Evolutionary conservation across 2,329 filamentous ascomycete genomes (phyloP), one percentile per base, ranked within the genome.

Genomic region (Blumeriella jaapii): DNA sequence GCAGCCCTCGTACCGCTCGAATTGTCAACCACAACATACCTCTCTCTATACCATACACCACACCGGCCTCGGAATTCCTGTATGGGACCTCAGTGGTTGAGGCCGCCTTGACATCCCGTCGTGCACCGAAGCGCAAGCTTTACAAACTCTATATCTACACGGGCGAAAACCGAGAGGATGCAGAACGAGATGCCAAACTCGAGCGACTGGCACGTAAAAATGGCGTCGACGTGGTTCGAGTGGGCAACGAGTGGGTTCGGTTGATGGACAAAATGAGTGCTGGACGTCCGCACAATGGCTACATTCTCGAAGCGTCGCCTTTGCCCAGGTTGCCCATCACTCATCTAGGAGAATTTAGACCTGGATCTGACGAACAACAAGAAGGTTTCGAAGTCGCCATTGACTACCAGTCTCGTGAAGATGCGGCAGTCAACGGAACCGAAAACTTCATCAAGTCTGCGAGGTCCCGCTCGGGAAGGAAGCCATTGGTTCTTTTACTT

Each of bases 41-140:
- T 6, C 23, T 57, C 12, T 48, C 53, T 5, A 66, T 82, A 12
- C 73, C 75, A 1, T 78, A 89, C 54, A 85, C 83, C 0, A 93
- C 85, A 1, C 81, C 89, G 0, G 83, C 84, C 4, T 94, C 87
- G 0, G 81, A 94, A 42, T 96, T 95, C 49, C 65, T 98, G 2
- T 96, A 93, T 54, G 91, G 91, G 5, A 73, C 71, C 28, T 82
- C 81, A 2, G 76, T 83, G 2, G 84, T 96, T 14, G 69, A 81
- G 43, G 82, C 87, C 13, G 87, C 86, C 0, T 63, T 98, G 13
- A 74, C 69, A 46, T 71, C 73, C 28, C 38, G 29, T 26, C 40
- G 40, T 20, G 55, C 61, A 29, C 65, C 65, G 8, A 68, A 74
- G 20, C 76, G 91, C 38, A 76, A 82, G 51, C 60, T 93, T 2